Evolutionary conservation across 1,284 basidiomycete species (phyloP).

Genomic region (Cutaneotrichosporon mucoides): DNA sequence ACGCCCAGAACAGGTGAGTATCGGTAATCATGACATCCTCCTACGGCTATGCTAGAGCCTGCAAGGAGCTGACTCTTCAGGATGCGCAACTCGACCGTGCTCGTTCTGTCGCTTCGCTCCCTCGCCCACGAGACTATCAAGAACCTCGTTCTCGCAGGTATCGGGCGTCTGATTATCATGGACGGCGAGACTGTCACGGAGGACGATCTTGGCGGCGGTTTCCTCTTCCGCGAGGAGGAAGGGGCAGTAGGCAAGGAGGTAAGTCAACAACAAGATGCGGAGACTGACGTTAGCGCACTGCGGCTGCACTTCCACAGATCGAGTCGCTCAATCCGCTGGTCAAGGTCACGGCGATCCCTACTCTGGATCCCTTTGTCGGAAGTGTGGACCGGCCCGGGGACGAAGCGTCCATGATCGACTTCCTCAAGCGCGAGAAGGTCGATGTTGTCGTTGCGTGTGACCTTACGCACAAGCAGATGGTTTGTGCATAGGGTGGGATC

Average conservation of each 20-base stretch:
- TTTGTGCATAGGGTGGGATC: slow-evolving; percentile 51
- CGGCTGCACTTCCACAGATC: slow-evolving; percentile 76
- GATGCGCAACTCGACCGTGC: slow-evolving; percentile 88
- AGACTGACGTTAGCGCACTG: slow-evolving; percentile 61
- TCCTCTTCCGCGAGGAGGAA: slow-evolving; percentile 90
- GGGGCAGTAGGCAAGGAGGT: slow-evolving; percentile 73
- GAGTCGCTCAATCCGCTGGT: slow-evolving; percentile 90
- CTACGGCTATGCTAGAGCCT: background rate
- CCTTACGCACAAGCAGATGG: slow-evolving; percentile 62
- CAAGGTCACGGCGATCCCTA: slow-evolving; percentile 63
- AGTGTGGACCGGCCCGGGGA: slow-evolving; percentile 11
- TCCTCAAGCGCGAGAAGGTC: slow-evolving; percentile 57
- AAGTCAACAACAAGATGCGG: slow-evolving; percentile 14
- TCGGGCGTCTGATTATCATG: slow-evolving; percentile 56
- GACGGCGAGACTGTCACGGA: slow-evolving; percentile 52
- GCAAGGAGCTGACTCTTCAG: slow-evolving; percentile 49
- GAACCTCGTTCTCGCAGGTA: slow-evolving; percentile 65
- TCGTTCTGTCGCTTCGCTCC: slow-evolving; percentile 75
- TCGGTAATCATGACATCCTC: too few species aligned
- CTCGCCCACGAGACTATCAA: slow-evolving; percentile 95
- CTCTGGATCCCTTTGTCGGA: slow-evolving; percentile 50
- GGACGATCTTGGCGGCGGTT: slow-evolving; percentile 84
- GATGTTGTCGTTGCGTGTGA: slow-evolving; percentile 84
- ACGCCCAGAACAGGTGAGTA: slow-evolving; percentile 85
- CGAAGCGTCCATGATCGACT: slow-evolving; percentile 56